Conservation (phyloP, 306 rosid genomes). For the Pterocarpus santalinus region DNA sequence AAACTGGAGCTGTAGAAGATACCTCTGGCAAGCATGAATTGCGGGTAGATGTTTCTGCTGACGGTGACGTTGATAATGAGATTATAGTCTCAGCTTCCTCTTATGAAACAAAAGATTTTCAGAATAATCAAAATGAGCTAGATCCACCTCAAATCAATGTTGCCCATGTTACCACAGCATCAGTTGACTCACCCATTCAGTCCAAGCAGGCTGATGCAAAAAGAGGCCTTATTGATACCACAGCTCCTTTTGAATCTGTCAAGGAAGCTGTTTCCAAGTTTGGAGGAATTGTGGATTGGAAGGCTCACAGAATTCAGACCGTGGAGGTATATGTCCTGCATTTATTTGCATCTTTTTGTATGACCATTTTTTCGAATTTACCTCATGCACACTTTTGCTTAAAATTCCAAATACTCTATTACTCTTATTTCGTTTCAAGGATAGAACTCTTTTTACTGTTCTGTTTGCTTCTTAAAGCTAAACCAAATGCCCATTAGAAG, state of each 20-base stretch:
- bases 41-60: conserved; percentile 40
- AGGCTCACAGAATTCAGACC: conserved; percentile 89
- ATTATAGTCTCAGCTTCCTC: conserved; percentile 49
- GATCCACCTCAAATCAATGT: conserved; percentile 46
- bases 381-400: conserved; percentile 24
- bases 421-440: conserved; percentile 38
- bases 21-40: conserved; percentile 40
- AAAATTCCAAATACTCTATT: conserved; percentile 41
- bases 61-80: conserved; percentile 37
- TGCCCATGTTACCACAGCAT: background rate
- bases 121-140: conserved; percentile 43
- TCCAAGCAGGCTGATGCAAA: conserved; percentile 54
- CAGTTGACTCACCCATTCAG: conserved; percentile 52
- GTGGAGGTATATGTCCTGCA: conserved; percentile 74
- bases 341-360: conserved; percentile 31
- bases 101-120: conserved; percentile 51
- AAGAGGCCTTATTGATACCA: conserved; percentile 82
- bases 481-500: conserved; percentile 24
- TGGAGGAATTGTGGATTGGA: conserved; percentile 99
- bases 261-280: conserved; percentile 97
- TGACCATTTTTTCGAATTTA: conserved; percentile 27
- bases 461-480: conserved; percentile 41
- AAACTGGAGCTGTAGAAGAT: conserved; percentile 41
- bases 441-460: conserved; percentile 18
- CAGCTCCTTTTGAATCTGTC: conserved; percentile 97